These are phyloP conservation scores for Fagopyrum esculentum DNA, from an alignment of 148 eudicot species.

Conservation along the genomic window DNA sequence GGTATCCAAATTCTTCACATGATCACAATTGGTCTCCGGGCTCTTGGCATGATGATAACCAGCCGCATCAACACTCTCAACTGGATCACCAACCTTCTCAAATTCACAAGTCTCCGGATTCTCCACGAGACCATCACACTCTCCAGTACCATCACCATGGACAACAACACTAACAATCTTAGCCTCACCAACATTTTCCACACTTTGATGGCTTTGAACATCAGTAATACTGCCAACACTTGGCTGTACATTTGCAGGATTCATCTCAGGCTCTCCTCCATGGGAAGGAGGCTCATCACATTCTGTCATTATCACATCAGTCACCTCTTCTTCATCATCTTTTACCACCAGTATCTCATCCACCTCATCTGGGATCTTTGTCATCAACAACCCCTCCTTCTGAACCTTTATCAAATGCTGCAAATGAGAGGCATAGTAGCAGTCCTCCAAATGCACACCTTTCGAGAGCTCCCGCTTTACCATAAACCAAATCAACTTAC, in stretches of 20 bases:
- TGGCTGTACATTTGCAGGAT: constrained; percentile 19
- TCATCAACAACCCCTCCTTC: constrained; percentile 29
- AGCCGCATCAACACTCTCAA: neutral
- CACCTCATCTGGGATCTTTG: constrained; percentile 12
- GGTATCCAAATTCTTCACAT: neutral
- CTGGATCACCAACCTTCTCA: neutral
- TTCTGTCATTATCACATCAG: constrained; percentile 31
- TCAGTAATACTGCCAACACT: neutral
- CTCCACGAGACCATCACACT: neutral
- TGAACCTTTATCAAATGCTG: constrained; percentile 65
- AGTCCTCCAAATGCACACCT: constrained; percentile 41
- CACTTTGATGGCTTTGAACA: neutral
- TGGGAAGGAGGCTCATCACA: constrained; percentile 18
- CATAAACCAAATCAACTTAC: constrained; percentile 78
- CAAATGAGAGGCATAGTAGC: constrained; percentile 85
- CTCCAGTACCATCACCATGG: neutral
- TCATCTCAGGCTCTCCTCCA: constrained; percentile 26
- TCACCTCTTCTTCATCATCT: constrained; percentile 26
- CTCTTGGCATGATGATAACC: neutral
- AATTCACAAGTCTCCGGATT: neutral
- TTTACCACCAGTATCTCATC: constrained; percentile 15
- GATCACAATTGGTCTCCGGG: neutral
- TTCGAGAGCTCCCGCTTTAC: constrained; percentile 73
- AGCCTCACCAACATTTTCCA: constrained; percentile 1
- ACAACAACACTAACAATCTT: constrained; percentile 1